A percentile compares a stretch with the other conserved stretches of the same genome.
Evolutionary conservation across 345 rosid genomes (phyloP).

Genomic region (Euclidium syriacum): DNA sequence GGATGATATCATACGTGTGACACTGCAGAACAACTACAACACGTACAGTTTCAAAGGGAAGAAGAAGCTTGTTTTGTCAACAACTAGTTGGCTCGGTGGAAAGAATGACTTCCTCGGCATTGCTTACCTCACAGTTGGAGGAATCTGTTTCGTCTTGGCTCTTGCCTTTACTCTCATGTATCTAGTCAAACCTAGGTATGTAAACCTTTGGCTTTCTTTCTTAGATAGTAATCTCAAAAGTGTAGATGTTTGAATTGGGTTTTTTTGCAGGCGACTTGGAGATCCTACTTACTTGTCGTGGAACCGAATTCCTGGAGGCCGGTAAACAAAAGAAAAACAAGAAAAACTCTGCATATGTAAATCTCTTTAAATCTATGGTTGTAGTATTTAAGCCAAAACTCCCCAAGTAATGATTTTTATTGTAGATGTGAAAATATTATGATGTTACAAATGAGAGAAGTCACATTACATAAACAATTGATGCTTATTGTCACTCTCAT

Average conservation of each 20-base stretch:
- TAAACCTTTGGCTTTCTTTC: neutral
- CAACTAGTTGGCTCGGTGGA: constrained; percentile 98
- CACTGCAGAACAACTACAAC: constrained; percentile 66
- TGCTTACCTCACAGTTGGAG: constrained; percentile 91
- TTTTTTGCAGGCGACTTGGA: constrained; percentile 69
- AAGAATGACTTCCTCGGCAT: constrained; percentile 96
- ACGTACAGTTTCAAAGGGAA: constrained; percentile 92
- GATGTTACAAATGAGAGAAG: constrained; percentile 18
- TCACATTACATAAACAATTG: neutral
- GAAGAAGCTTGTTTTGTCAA: constrained; percentile 93
- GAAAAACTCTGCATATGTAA: constrained; percentile 11
- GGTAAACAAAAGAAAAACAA: constrained; percentile 28
- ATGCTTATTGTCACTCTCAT: constrained; percentile 11
- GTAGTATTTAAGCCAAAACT: constrained; percentile 14
- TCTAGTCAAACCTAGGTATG: constrained; percentile 87
- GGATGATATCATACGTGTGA: constrained; percentile 48
- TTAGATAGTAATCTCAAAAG: neutral
- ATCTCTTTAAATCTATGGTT: constrained; percentile 11
- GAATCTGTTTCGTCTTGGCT: constrained; percentile 80
- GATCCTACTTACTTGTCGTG: constrained; percentile 94
- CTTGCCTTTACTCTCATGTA: constrained; percentile 72
- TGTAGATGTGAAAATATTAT: constrained; percentile 1
- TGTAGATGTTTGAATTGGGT: neutral
- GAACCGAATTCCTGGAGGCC: constrained; percentile 79
- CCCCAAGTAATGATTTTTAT: constrained; percentile 10